Evolutionary conservation across 306 rosid species (phyloP).

Genomic region (Quercus mongolica): DNA sequence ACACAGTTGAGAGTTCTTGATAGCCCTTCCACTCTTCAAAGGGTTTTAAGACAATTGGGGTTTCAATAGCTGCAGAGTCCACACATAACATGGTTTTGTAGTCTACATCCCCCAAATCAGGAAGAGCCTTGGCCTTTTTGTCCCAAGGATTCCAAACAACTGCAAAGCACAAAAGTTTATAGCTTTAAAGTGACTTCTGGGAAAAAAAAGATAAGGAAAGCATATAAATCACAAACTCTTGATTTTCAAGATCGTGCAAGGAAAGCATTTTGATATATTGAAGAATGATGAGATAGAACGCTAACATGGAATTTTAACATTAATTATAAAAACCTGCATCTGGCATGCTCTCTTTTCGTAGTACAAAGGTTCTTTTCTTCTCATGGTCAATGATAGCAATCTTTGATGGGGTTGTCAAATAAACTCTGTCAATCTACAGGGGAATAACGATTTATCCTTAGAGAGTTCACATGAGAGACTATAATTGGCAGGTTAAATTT

Average conservation of each 20-base stretch:
- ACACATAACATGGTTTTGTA: constrained; percentile 67
- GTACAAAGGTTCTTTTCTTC: constrained; percentile 72
- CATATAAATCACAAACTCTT: too few species aligned
- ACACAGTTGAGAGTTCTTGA: constrained; percentile 68
- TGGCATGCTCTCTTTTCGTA: constrained; percentile 60
- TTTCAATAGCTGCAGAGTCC: constrained; percentile 64
- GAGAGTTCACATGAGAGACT: neutral
- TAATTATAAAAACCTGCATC: constrained; percentile 52
- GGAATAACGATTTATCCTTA: constrained; percentile 10
- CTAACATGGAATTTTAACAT: neutral
- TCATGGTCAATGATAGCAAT: constrained; percentile 80
- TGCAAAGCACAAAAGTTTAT: constrained; percentile 16
- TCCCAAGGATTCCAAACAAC: constrained; percentile 88
- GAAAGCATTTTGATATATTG: neutral
- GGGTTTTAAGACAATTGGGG: constrained; percentile 56
- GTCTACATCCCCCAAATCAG: constrained; percentile 68
- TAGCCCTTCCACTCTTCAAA: constrained; percentile 72
- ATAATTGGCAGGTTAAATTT: neutral
- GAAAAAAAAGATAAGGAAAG: too few species aligned
- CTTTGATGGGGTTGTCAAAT: constrained; percentile 57
- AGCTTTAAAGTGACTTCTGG: too few species aligned
- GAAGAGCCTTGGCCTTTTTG: constrained; percentile 55
- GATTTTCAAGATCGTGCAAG: neutral
- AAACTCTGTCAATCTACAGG: constrained; percentile 57
- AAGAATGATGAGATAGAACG: neutral